Evolutionary conservation across 1,284 basidiomycete species (phyloP), one percentile per base, ranked within the genome.

Genomic region (Sporisorium exsertum): DNA sequence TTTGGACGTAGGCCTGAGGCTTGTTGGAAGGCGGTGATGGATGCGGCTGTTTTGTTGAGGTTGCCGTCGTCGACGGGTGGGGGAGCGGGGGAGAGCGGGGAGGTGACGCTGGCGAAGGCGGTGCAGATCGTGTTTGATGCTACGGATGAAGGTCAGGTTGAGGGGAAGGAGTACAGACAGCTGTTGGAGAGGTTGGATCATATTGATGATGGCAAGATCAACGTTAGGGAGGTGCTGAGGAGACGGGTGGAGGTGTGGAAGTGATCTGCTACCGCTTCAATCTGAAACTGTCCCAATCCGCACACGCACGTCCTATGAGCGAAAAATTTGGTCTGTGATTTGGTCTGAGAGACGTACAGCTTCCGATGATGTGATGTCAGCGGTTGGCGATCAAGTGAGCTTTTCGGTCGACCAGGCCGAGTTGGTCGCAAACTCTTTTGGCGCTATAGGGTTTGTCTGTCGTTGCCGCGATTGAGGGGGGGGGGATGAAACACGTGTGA

Each of bases 371-470:
- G n/a, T n/a, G 3, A n/a, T n/a, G 37, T 6, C 4, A 9, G 37
- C n/a, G 37, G n/a, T 40, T n/a, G n/a, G n/a, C n/a, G 52, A 56
- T 40, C 24, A 76, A 3, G 64, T 50, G n/a, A 77, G 55, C 55
- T 73, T 77, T 40, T 85, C 83, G 15, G 83, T 82, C 7, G 63
- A 62, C 83, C 83, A 85, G 35, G 64, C 78, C 51, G 77, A 80
- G 64, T 82, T 84, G 45, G 83, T 84, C n/a, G 82, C 81, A 58
- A 83, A 85, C 45, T 72, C 68, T 54, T 74, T 75, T 27, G 82
- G 82, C 29, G 83, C 83, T 61, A 72, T 65, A 4, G 82, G 70
- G 56, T 84, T 70, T 24, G 67, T 72, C 80, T 82, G 72, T 53
- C 16, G 37, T 5, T 10, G 2, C 8, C 24, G n/a, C 37, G 16